Conservation (phyloP, 2,329 filamentous ascomycete species). For the Fusarium sp. region DNA sequence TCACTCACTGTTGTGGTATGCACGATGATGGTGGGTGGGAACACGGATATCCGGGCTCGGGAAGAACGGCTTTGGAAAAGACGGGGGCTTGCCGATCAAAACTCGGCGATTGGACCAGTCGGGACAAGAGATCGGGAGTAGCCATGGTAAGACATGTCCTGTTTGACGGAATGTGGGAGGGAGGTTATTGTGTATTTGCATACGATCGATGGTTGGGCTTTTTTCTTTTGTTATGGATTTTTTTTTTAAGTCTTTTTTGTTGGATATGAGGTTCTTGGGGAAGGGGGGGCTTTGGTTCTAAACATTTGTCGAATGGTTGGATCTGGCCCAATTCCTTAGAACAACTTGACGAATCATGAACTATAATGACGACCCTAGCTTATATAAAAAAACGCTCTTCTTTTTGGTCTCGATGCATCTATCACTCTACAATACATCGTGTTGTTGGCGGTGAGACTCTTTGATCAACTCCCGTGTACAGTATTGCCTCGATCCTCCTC, state of each 20-base stretch:
- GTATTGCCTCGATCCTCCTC: background rate
- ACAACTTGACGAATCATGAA: conserved; percentile 49
- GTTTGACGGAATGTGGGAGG: conserved; percentile 10
- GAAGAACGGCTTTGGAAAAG: conserved; percentile 45
- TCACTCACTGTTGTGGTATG: conserved; percentile 33
- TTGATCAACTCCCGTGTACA: too few species aligned
- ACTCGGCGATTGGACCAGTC: conserved; percentile 39
- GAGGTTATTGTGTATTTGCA: background rate
- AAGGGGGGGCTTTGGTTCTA: background rate
- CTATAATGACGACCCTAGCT: conserved; percentile 32
- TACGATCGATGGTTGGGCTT: conserved; percentile 10
- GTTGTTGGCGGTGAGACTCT: too few species aligned
- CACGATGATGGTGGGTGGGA: conserved; percentile 46
- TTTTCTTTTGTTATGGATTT: conserved; percentile 12
- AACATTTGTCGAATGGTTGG: conserved; percentile 19
- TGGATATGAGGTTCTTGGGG: conserved; percentile 14
- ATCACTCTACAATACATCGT: background rate
- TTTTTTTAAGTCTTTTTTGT: background rate
- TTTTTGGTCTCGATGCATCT: background rate
- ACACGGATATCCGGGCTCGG: conserved; percentile 40
- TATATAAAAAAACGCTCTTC: background rate
- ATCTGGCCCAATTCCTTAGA: conserved; percentile 28
- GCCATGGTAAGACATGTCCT: conserved; percentile 23
- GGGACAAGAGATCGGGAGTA: conserved; percentile 17
- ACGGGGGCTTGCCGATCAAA: conserved; percentile 38